Evolutionary conservation across 768 basidiomycete genomes (phyloP).

Genomic region (Kwoniella dejecticola): DNA sequence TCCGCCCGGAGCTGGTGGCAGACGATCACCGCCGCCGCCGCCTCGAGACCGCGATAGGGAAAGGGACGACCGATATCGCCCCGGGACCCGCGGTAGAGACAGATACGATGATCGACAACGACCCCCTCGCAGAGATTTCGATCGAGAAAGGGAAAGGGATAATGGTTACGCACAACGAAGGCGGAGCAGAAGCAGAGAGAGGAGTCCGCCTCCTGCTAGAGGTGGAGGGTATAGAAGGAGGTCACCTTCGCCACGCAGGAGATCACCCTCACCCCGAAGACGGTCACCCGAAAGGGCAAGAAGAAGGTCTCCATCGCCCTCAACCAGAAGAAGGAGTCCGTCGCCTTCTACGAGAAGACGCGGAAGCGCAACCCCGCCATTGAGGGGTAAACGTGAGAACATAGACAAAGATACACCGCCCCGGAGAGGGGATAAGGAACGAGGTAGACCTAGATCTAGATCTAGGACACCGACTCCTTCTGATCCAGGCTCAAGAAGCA

Average conservation of each 20-base stretch:
- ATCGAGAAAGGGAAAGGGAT: conserved; percentile 24
- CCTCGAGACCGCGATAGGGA: conserved; percentile 9
- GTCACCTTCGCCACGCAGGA: conserved; percentile 31
- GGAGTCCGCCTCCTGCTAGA: conserved; percentile 23
- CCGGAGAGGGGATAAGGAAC: conserved; percentile 12
- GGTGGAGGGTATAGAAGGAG: conserved; percentile 28
- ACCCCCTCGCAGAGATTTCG: conserved; percentile 16
- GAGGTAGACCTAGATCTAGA: conserved; percentile 31
- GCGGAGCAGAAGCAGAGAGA: conserved; percentile 16
- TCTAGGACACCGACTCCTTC: conserved; percentile 18
- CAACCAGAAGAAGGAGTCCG: conserved; percentile 18
- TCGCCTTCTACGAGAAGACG: conserved; percentile 14
- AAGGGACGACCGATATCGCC: conserved; percentile 10
- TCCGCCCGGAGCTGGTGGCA: neutral
- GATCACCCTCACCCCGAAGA: conserved; percentile 24
- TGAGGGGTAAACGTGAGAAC: neutral
- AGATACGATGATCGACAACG: conserved; percentile 21
- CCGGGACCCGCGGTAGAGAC: too few relatives aligned
- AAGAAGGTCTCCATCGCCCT: conserved; percentile 20
- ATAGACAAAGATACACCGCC: conserved; percentile 7
- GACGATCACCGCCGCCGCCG: conserved; percentile 19
- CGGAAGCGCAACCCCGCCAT: conserved; percentile 23
- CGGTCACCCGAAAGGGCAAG: conserved; percentile 26
- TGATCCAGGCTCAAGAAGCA: conserved; percentile 16
- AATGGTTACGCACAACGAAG: conserved; percentile 30